Base-by-base conservation (phyloP, 2,329 filamentous ascomycete species). In the Penicillium italicum region DNA sequence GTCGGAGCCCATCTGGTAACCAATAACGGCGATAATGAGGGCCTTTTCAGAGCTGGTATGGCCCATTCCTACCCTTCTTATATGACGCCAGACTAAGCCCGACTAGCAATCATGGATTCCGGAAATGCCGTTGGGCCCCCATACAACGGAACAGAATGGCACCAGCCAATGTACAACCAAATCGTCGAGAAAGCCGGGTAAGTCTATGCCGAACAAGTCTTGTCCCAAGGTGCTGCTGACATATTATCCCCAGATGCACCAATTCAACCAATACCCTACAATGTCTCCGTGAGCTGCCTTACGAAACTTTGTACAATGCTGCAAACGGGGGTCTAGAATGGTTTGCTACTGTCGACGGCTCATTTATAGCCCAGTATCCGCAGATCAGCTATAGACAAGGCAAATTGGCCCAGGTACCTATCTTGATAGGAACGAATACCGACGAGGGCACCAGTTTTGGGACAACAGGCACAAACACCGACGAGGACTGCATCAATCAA, bases 391-490 rank as follows among this genome's bases (percentile, higher is more conserved):
- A 88, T 12, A 73, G 71, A 1, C 65, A 78, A 7, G 85, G 85
- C 33, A 79, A 79, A 20, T 85, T 88, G 55, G 81, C 86, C 44
- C 77, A 82, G 34, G 82, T 89, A 0, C 84, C 85, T 1, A 78
- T 88, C 37, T 76, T 89, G 5, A 74, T 81, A 40, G 86, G 87
- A 6, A 80, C 81, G 31, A 88, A 87, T 67, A 81, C 80, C 1
- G 86, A 89, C 61, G 86, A 90, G 67, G 86, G 84, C 2, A 80
- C 80, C 1, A 75, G 76, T 4, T 86, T 86, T 61, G 80, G 77
- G 2, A 77, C 78, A 4, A 68, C 64, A 9, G 80, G 79, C 14
- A 64, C 85, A 54, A 78, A 85, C 66, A 82, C 79, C 1, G 79
- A 77, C 24, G 77, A 72, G 11, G 77, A 85, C 33, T 82, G 85